Base-by-base conservation (phyloP, 2,329 filamentous ascomycete species). In the Verticillium alfalfae region DNA sequence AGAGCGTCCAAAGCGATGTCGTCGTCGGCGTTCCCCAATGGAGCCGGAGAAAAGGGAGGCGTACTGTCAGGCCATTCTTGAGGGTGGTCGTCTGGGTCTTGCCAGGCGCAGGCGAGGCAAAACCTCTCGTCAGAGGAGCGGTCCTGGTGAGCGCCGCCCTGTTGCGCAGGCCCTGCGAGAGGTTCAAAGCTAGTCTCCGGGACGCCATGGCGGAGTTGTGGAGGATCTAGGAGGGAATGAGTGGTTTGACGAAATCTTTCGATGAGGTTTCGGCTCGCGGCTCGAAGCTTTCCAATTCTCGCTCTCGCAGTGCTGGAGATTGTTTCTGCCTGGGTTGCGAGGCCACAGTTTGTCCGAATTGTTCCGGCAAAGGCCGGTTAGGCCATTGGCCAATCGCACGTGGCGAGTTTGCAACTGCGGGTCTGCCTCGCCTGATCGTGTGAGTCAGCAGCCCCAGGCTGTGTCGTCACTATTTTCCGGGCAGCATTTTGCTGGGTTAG, bases 81-180 rank as follows among this genome's bases (percentile, higher is more conserved):
- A 99, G 86, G 61, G 95, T 99, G 67, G 95, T 98, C 73, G 91
- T 93, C 85, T 98, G 90, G 72, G 93, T 97, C 84, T 91, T 94
- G 83, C 88, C 83, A 66, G 60, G 59, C 79, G 79, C 62, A 71
- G 94, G 93, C 70, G 93, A 94, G 73, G 94, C 94, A 76, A 97
- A 92, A 76, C 91, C 90, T 83, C 94, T 88, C 79, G 87, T 89
- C 79, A 95, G 82, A 69, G 90, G 85, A 78, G 87, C 82, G 76
- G 92, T 83, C 75, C 90, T 84, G 79, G 90, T 89, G 80, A 95
- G 85, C 79, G 91, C 90, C 80, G 90, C 86, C 79, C 92, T 91
- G 83, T 84, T 91, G 84, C 93, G 92, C 81, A 97, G 84, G 81
- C 91, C 90, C 83, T 92, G 89, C 80, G 92, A 87, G 75, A 98